These are phyloP conservation scores for Trichocomaceae sp. DNA, from an alignment of 2,329 filamentous ascomycete genomes.

Conservation along the genomic window DNA sequence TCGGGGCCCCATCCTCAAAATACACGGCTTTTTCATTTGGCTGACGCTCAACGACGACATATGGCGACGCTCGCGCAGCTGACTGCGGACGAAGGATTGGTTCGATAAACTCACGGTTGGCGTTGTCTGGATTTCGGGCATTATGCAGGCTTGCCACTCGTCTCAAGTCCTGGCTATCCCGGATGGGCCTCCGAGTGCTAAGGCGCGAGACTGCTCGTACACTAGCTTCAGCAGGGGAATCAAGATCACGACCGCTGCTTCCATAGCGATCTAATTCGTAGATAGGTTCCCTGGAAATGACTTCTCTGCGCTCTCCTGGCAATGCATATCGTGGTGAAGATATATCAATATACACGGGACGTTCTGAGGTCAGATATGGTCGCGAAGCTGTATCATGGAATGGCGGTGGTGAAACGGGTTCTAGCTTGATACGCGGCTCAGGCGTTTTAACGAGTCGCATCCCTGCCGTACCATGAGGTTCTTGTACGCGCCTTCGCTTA, in stretches of 20 bases:
- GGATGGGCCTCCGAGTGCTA: slow-evolving; percentile 29
- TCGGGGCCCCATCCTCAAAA: slow-evolving; percentile 32
- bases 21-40: slow-evolving; percentile 32
- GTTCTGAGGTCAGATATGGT: slow-evolving; percentile 30
- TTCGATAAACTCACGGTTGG: slow-evolving; percentile 40
- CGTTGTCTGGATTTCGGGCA: slow-evolving; percentile 37
- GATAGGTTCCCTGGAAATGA: slow-evolving; percentile 22
- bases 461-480: slow-evolving; percentile 29
- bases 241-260: slow-evolving; percentile 19
- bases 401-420: slow-evolving; percentile 56
- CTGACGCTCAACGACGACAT: slow-evolving; percentile 35
- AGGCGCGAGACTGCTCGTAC: slow-evolving; percentile 37
- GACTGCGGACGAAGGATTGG: slow-evolving; percentile 33
- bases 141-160: slow-evolving; percentile 44
- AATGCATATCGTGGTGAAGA: slow-evolving; percentile 36
- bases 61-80: slow-evolving; percentile 35
- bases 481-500: slow-evolving; percentile 47
- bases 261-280: slow-evolving; percentile 33
- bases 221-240: slow-evolving; percentile 25
- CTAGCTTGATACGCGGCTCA: slow-evolving; percentile 55
- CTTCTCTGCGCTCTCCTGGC: slow-evolving; percentile 29
- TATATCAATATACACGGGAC: slow-evolving; percentile 45
- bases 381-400: slow-evolving; percentile 41
- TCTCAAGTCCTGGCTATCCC: slow-evolving; percentile 41
- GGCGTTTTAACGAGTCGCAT: slow-evolving; percentile 31